Percentiles rank a stretch among this genome's conserved stretches.
Evolutionary conservation across 306 rosid genomes (phyloP).

Genomic region (Prunus mira): DNA sequence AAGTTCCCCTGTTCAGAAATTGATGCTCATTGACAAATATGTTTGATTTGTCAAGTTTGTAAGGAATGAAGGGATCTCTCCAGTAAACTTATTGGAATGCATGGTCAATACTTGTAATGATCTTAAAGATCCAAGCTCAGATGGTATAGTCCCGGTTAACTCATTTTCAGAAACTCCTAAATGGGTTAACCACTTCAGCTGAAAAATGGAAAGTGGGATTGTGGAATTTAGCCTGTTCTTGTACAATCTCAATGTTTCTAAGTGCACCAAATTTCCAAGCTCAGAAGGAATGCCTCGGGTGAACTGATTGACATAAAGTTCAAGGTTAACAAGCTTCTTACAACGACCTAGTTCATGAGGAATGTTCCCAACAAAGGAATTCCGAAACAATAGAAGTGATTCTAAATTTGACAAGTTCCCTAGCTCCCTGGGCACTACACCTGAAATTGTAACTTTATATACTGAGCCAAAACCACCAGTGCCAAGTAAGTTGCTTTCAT

Average conservation of each 20-base stretch:
- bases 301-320: slow-evolving; percentile 46
- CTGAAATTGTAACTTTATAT: too few relatives aligned
- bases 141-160: slow-evolving; percentile 59
- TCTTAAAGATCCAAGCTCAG: slow-evolving; percentile 60
- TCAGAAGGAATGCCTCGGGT: slow-evolving; percentile 63
- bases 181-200: slow-evolving; percentile 48
- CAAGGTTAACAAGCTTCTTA: slow-evolving; percentile 46
- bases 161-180: slow-evolving; percentile 61
- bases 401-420: too few relatives aligned
- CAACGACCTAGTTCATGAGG: not conserved
- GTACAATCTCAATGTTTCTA: slow-evolving; percentile 45
- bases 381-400: too few relatives aligned
- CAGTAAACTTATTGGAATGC: slow-evolving; percentile 59
- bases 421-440: too few relatives aligned
- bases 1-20: slow-evolving; percentile 68
- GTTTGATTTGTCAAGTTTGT: slow-evolving; percentile 64
- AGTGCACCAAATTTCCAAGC: slow-evolving; percentile 53
- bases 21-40: slow-evolving; percentile 49
- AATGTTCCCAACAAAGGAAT: too few relatives aligned
- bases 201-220: slow-evolving; percentile 59
- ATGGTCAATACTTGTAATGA: slow-evolving; percentile 58
- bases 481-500: too few relatives aligned
- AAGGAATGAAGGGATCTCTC: slow-evolving; percentile 61
- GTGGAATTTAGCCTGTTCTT: slow-evolving; percentile 55
- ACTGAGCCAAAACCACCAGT: too few relatives aligned